Conservation (phyloP, 1,284 basidiomycete genomes). For the Inonotus hispidus region DNA sequence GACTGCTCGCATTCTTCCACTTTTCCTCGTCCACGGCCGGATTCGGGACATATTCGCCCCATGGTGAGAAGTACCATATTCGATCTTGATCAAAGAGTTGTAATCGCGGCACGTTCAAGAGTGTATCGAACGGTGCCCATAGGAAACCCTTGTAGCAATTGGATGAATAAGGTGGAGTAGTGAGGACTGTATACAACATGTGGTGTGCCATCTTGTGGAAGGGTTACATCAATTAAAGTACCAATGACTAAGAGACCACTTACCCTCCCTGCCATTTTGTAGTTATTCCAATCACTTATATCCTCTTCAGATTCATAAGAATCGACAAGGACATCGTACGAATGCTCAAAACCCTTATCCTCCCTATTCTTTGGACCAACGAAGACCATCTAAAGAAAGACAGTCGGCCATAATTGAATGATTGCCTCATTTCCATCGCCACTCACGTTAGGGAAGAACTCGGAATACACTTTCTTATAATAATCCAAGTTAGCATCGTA, state of each 20-base stretch:
- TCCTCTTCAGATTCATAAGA: conserved; percentile 41
- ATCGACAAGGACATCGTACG: conserved; percentile 46
- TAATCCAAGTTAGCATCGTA: conserved; percentile 43
- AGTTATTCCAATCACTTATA: conserved; percentile 31
- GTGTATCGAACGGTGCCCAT: conserved; percentile 47
- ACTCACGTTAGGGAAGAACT: conserved; percentile 46
- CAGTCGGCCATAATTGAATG: background rate
- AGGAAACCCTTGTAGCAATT: conserved; percentile 46
- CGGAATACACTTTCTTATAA: conserved; percentile 40
- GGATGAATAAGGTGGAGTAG: conserved; percentile 28
- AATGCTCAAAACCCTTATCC: conserved; percentile 42
- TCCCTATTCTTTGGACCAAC: conserved; percentile 44
- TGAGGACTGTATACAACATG: conserved; percentile 44
- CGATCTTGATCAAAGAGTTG: conserved; percentile 38
- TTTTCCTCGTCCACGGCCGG: conserved; percentile 27
- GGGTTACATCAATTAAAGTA: background rate
- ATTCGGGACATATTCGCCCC: conserved; percentile 38
- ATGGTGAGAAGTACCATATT: conserved; percentile 49
- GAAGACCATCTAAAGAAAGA: conserved; percentile 37
- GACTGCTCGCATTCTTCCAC: conserved; percentile 24
- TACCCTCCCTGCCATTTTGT: conserved; percentile 43
- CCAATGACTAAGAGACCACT: conserved; percentile 13
- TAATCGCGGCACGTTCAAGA: conserved; percentile 45
- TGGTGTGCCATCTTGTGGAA: conserved; percentile 42
- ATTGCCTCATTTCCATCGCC: background rate